These are phyloP conservation scores for Mediolabrus comicus DNA, from an alignment of 108 stramenopile species.

Conservation along the genomic window DNA sequence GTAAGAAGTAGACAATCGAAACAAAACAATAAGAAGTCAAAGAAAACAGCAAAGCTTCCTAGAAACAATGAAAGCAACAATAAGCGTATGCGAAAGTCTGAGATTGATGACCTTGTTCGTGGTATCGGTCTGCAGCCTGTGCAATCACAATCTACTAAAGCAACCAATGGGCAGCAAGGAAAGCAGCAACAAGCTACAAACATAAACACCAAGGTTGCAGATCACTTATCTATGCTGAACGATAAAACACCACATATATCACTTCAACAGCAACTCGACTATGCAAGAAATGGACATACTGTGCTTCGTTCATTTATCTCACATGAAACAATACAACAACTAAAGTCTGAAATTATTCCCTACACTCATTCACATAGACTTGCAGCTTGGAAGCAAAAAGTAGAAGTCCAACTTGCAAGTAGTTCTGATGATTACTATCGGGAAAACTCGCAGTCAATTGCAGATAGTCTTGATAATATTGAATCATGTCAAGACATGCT, in stretches of 20 bases:
- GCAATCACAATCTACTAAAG: background rate
- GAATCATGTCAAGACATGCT: slow-evolving; percentile 56
- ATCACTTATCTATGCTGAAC: background rate
- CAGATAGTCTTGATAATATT: slow-evolving; percentile 43
- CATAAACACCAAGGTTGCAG: background rate
- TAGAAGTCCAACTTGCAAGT: slow-evolving; percentile 64
- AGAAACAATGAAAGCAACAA: background rate
- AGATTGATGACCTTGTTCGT: slow-evolving; percentile 33
- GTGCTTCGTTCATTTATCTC: slow-evolving; percentile 68
- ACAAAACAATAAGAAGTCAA: background rate
- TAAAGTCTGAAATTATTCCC: slow-evolving; percentile 47
- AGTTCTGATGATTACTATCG: slow-evolving; percentile 28
- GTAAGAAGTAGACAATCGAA: background rate
- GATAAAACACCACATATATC: slow-evolving; percentile 19
- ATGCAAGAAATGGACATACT: slow-evolving; percentile 78
- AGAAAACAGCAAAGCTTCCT: background rate
- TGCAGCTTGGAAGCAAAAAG: slow-evolving; percentile 80
- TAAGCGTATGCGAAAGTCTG: slow-evolving; percentile 26
- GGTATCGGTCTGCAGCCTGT: slow-evolving; percentile 33
- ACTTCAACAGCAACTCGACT: slow-evolving; percentile 59
- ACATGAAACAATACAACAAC: slow-evolving; percentile 8
- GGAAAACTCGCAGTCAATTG: slow-evolving; percentile 28
- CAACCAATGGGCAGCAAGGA: slow-evolving; percentile 5
- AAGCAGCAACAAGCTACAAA: background rate
- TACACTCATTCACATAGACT: slow-evolving; percentile 48